Base-by-base conservation (phyloP, 192 early-diverging fungal species). In the Geosiphon pyriformis region DNA sequence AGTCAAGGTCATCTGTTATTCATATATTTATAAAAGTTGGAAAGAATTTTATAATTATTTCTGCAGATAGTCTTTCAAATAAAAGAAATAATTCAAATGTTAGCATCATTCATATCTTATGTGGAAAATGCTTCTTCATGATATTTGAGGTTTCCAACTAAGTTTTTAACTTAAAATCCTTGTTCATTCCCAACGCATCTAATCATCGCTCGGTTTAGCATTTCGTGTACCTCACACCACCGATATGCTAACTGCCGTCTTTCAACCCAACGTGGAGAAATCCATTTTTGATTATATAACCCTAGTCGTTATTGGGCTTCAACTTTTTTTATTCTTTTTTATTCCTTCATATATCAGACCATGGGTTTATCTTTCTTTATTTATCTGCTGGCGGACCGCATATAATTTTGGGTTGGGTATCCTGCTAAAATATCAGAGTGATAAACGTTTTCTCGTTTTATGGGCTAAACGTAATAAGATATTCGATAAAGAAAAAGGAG, bases 351-450 rank as follows among this genome's bases (percentile, higher is more conserved):
- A 65, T 2, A 63, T 78, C 67, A 78, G 77, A 60, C 84, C 79
- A 34, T 74, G 67, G 59, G 56, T 91, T 30, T 91, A 93, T 71
- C 51, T 96, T 59, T 70, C 79, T 4, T 69, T 92, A 17, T 95
- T 95, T 74, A 57, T 88, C 7, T 91, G 91, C 68, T 98, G 94
- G 94, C 85, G 95, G 59, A 68, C 84, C 30, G 82, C 83, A 60
- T 96, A 96, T 78, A 94, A 95, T 72, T 79, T 79, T 4, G 92
- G 90, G n/a, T 73, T 98, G 4, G 95, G 95, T 15, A 80, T 83
- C 59, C 72, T 96, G 18, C 76, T 98, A 49, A 90, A 87, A 65
- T 74, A 78, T 57, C 93, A 94, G 77, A 92, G 90, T 72, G 86
- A 89, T 52, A 80, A 80, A 54, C 79, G 83, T 18, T 82, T 82